phyloP scores from a whole-genome alignment of 768 basidiomycete species.

The Podaxis sp. region DNA sequence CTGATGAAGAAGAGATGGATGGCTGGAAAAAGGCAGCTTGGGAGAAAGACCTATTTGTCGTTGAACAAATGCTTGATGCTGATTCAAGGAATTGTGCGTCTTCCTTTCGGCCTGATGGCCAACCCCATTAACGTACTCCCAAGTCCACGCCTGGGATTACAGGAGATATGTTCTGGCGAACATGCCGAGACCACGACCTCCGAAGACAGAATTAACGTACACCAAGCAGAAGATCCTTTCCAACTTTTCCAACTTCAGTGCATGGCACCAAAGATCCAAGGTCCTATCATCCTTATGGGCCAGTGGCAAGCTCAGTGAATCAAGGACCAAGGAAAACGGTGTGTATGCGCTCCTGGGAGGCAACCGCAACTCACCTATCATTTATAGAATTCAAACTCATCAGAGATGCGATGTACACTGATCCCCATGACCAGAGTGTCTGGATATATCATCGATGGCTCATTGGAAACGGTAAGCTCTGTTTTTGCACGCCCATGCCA shows the following conservation, averaged over 20 bases:
- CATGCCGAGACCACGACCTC: conserved; percentile 55
- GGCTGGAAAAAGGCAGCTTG: conserved; percentile 82
- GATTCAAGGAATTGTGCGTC: conserved; percentile 90
- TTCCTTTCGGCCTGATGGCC: background rate
- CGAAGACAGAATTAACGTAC: conserved; percentile 72
- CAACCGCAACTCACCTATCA: background rate
- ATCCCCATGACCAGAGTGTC: conserved; percentile 92
- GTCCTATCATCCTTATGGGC: conserved; percentile 66
- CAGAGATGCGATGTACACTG: conserved; percentile 92
- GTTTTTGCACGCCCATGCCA: background rate
- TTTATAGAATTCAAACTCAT: conserved; percentile 85
- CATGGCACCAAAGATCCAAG: conserved; percentile 97
- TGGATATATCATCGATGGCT: conserved; percentile 99
- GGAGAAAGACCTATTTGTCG: conserved; percentile 80
- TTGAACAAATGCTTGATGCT: conserved; percentile 88
- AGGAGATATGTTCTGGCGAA: conserved; percentile 77
- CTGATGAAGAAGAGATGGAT: conserved; percentile 37
- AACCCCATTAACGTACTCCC: background rate
- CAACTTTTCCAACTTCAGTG: conserved; percentile 97
- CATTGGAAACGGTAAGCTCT: conserved; percentile 63
- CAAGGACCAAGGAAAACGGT: conserved; percentile 68
- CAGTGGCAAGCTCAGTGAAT: conserved; percentile 44
- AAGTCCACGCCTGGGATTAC: conserved; percentile 96
- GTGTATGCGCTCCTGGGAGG: background rate
- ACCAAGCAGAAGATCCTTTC: conserved; percentile 88